A percentile compares a stretch with the other conserved stretches of the same genome.
These are phyloP conservation scores for Leccinum longicurvipes DNA, from an alignment of 768 basidiomycete genomes.

Conservation along the genomic window DNA sequence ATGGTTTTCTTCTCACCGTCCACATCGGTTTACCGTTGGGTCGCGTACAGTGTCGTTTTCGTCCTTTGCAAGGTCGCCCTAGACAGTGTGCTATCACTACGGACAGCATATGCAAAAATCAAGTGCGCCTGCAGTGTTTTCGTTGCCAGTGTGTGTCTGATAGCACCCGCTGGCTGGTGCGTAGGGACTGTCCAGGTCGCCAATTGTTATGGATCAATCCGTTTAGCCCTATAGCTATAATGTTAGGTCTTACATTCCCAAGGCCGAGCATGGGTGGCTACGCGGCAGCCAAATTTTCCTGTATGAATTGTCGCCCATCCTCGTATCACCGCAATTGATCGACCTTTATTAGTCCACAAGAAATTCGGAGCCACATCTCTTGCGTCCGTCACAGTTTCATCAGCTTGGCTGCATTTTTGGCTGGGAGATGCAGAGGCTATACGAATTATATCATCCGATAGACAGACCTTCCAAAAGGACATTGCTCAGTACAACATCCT, in stretches of 20 bases:
- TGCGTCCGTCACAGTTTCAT: constrained; percentile 33
- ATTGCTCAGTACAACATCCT: constrained; percentile 37
- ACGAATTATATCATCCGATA: constrained; percentile 32
- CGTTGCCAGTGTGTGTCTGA: neutral
- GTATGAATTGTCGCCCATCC: constrained; percentile 25
- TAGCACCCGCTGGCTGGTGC: too few species aligned
- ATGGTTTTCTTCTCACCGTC: neutral
- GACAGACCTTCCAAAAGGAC: constrained; percentile 34
- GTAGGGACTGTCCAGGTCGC: constrained; percentile 21
- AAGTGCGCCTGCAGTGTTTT: constrained; percentile 5
- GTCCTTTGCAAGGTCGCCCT: constrained; percentile 4
- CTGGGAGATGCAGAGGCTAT: constrained; percentile 43
- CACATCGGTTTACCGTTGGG: constrained; percentile 9
- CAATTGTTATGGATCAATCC: constrained; percentile 32
- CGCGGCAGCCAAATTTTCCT: constrained; percentile 33
- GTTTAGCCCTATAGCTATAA: constrained; percentile 24
- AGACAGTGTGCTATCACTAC: constrained; percentile 2
- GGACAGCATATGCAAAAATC: constrained; percentile 12
- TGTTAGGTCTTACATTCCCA: constrained; percentile 34
- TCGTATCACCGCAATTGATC: neutral
- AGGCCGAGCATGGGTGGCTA: constrained; percentile 32
- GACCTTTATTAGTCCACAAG: constrained; percentile 32
- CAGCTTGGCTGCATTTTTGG: constrained; percentile 36
- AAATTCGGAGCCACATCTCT: constrained; percentile 39
- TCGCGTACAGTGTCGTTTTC: neutral